These are phyloP conservation scores for Chaetomium fimeti DNA, from an alignment of 495 filamentous ascomycete genomes.

Conservation along the genomic window DNA sequence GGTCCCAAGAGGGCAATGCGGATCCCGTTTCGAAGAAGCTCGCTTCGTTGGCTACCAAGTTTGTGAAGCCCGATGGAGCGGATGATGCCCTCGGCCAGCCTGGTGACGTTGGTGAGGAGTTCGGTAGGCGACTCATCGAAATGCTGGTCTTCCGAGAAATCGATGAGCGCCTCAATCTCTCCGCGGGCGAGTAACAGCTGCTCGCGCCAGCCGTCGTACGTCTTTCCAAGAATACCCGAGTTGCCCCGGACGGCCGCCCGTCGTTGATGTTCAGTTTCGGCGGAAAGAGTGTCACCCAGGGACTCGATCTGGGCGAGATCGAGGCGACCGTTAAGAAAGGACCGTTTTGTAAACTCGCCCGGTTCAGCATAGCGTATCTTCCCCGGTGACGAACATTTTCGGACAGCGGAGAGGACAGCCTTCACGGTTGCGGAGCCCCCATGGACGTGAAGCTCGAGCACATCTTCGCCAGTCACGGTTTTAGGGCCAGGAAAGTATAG, in stretches of 20 bases:
- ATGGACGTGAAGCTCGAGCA: slow-evolving; percentile 90
- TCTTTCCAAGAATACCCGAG: slow-evolving; percentile 64
- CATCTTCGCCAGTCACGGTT: slow-evolving; percentile 87
- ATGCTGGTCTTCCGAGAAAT: slow-evolving; percentile 96
- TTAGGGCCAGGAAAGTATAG: slow-evolving; percentile 83
- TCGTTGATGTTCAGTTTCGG: slow-evolving; percentile 92
- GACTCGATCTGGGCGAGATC: slow-evolving; percentile 94
- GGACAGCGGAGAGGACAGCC: slow-evolving; percentile 77
- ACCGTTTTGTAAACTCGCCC: slow-evolving; percentile 91
- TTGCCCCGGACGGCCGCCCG: slow-evolving; percentile 78
- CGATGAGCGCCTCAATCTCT: slow-evolving; percentile 92
- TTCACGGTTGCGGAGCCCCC: slow-evolving; percentile 87
- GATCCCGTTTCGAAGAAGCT: slow-evolving; percentile 83
- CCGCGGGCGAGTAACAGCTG: slow-evolving; percentile 77
- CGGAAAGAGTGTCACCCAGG: slow-evolving; percentile 77
- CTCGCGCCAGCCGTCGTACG: slow-evolving; percentile 82
- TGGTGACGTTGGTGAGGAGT: slow-evolving; percentile 65
- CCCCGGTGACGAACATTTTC: slow-evolving; percentile 35
- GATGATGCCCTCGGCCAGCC: slow-evolving; percentile 59
- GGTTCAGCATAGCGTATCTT: slow-evolving; percentile 84
- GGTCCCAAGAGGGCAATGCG: slow-evolving; percentile 81
- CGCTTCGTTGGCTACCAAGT: slow-evolving; percentile 74
- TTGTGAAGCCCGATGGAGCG: slow-evolving; percentile 64
- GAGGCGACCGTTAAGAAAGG: slow-evolving; percentile 82
- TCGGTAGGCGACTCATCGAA: slow-evolving; percentile 83